Base-by-base conservation (phyloP, 2,329 filamentous ascomycete species). In the Pyricularia sp. region DNA sequence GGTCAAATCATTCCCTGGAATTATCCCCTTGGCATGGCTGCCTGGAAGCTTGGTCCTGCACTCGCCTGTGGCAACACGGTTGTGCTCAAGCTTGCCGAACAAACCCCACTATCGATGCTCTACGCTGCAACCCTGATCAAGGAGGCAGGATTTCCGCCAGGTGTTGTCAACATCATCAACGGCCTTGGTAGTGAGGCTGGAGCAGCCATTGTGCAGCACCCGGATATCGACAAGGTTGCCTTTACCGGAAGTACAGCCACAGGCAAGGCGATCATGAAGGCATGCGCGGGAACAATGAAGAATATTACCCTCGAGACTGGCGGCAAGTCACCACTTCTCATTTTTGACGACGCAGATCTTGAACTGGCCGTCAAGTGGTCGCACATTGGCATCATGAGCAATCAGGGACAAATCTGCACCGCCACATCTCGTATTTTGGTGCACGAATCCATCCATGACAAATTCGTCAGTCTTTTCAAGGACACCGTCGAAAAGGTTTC, bases 1-100 rank as follows among this genome's bases (percentile, higher is more conserved):
- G 89, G 83, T 13, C 81, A 82, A 74, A 92, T 93, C 68, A 90
- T 91, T 66, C 89, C 89, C 9, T 93, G 89, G 88, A 93, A 93
- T 74, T 91, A 88, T 69, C 90, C 90, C 1, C 79, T 93, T 1
- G 80, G 82, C 24, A 92, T 93, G 84, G 88, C 88, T 19, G 86
- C 85, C 5, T 89, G 88, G 87, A 91, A 91, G 73, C 80, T 92
- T 68, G 89, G 87, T 24, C 89, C 89, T 16, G 85, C 85, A n/a
- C 72, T 88, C 57, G 83, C 84, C 63, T 82, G 83, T 67, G 85
- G 85, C 66, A 88, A 88, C 74, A 84, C 84, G 2, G 77, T 88
- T 63, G 78, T 88, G 40, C 75, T 88, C 60, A 88, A 88, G 77
- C 80, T 84, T 35, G 83, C 84, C 60, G 85, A 88, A 73, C 84